phyloP scores from a whole-genome alignment of 1,284 basidiomycete genomes.

The Boletus calvinii region DNA sequence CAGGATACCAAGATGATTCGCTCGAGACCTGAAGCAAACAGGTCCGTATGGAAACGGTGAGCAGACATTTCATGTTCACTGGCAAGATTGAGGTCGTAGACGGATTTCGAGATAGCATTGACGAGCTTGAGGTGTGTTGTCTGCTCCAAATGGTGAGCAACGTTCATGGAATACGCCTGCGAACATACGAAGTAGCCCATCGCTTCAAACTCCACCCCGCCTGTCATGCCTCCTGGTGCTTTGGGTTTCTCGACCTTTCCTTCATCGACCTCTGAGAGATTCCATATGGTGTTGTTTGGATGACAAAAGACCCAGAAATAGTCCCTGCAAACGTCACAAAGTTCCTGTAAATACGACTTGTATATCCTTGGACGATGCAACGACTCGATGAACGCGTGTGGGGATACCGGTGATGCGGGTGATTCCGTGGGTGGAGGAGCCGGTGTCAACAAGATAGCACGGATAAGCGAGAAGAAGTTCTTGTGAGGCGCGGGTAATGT shows the following conservation, averaged over 20 bases:
- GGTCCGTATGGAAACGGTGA: conserved; percentile 75
- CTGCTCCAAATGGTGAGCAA: conserved; percentile 42
- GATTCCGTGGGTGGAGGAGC: conserved; percentile 71
- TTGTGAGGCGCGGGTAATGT: conserved; percentile 71
- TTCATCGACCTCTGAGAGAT: conserved; percentile 78
- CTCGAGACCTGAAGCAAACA: conserved; percentile 88
- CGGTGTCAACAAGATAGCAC: conserved; percentile 68
- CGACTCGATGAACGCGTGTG: conserved; percentile 87
- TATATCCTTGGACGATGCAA: conserved; percentile 84
- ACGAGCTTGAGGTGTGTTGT: conserved; percentile 82
- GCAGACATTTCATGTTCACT: conserved; percentile 73
- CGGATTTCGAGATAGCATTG: conserved; percentile 69
- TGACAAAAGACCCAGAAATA: conserved; percentile 99
- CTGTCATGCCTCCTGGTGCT: conserved; percentile 97
- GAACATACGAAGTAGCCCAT: conserved; percentile 87
- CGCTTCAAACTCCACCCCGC: conserved; percentile 96
- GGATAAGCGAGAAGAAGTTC: conserved; percentile 67
- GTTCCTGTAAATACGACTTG: conserved; percentile 88
- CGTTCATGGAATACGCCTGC: neutral
- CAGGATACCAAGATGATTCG: conserved; percentile 66
- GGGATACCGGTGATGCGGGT: conserved; percentile 61
- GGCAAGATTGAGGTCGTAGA: conserved; percentile 61
- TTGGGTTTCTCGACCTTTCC: conserved; percentile 84
- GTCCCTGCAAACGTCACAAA: conserved; percentile 88
- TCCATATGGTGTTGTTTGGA: conserved; percentile 89